Evolutionary conservation across 768 basidiomycete genomes (phyloP).

Genomic region (Pulveroboletus ravenelii): DNA sequence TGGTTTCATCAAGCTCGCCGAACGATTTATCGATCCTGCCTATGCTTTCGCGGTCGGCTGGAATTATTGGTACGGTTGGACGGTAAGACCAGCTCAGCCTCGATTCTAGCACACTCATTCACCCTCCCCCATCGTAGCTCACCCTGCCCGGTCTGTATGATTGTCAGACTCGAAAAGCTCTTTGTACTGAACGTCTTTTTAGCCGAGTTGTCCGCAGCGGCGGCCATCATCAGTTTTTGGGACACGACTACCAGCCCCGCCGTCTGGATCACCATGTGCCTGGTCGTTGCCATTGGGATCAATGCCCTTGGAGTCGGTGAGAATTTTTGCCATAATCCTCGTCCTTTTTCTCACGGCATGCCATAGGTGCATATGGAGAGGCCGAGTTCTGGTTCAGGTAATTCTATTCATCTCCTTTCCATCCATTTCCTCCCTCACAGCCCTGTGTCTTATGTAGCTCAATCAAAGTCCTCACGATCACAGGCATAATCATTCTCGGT

Average conservation of each 20-base stretch:
- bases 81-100: constrained; percentile 4
- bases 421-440: background rate
- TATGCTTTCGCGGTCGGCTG: constrained; percentile 42
- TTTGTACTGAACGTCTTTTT: constrained; percentile 6
- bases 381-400: constrained; percentile 47
- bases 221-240: constrained; percentile 50
- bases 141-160: constrained; percentile 23
- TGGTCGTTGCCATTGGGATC: constrained; percentile 46
- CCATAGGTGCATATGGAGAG: constrained; percentile 39
- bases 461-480: constrained; percentile 49
- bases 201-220: constrained; percentile 48
- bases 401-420: background rate
- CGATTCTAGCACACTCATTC: constrained; percentile 3
- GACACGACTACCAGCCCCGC: constrained; percentile 37
- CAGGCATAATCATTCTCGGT: constrained; percentile 42
- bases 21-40: constrained; percentile 44
- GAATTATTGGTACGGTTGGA: constrained; percentile 41
- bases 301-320: constrained; percentile 40
- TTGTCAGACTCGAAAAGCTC: background rate
- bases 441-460: constrained; percentile 25
- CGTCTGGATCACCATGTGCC: constrained; percentile 49
- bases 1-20: constrained; percentile 44
- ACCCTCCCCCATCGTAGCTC: constrained; percentile 6
- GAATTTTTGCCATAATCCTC: background rate
- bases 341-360: background rate